Percentiles rank a stretch among this genome's conserved stretches.
Evolutionary conservation across 306 rosid genomes (phyloP).

Genomic region (Ceratonia siliqua): DNA sequence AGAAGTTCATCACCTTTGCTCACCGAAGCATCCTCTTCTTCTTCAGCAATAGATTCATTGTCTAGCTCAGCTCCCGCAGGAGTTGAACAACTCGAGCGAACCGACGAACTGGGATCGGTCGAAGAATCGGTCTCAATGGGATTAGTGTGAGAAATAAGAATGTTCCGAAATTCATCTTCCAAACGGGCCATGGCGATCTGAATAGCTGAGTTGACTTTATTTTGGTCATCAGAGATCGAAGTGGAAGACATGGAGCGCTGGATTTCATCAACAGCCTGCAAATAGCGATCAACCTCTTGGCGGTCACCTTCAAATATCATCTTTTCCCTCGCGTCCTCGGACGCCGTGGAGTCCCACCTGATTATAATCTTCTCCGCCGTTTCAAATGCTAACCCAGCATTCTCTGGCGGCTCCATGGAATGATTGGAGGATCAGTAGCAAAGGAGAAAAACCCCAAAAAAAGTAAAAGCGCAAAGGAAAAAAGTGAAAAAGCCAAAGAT

Average conservation of each 20-base stretch:
- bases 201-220: slow-evolving; percentile 63
- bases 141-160: slow-evolving; percentile 67
- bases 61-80: background rate
- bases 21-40: slow-evolving; percentile 31
- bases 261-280: slow-evolving; percentile 91
- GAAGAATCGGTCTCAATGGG: slow-evolving; percentile 68
- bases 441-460: background rate
- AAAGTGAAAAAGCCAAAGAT: background rate
- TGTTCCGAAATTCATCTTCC: slow-evolving; percentile 94
- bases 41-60: slow-evolving; percentile 12
- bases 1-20: slow-evolving; percentile 38
- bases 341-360: slow-evolving; percentile 93
- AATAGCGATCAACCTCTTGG: slow-evolving; percentile 71
- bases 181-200: slow-evolving; percentile 99
- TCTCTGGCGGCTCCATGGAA: slow-evolving; percentile 40
- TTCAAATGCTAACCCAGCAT: slow-evolving; percentile 37
- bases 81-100: slow-evolving; percentile 13
- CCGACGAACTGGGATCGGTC: slow-evolving; percentile 54
- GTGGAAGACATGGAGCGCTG: slow-evolving; percentile 71
- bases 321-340: slow-evolving; percentile 75
- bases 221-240: slow-evolving; percentile 56
- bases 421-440: background rate
- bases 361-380: slow-evolving; percentile 79
- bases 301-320: slow-evolving; percentile 89
- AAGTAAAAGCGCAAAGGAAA: background rate